Conservation (phyloP, 495 filamentous ascomycete species). For the Podospora tetraspora region DNA sequence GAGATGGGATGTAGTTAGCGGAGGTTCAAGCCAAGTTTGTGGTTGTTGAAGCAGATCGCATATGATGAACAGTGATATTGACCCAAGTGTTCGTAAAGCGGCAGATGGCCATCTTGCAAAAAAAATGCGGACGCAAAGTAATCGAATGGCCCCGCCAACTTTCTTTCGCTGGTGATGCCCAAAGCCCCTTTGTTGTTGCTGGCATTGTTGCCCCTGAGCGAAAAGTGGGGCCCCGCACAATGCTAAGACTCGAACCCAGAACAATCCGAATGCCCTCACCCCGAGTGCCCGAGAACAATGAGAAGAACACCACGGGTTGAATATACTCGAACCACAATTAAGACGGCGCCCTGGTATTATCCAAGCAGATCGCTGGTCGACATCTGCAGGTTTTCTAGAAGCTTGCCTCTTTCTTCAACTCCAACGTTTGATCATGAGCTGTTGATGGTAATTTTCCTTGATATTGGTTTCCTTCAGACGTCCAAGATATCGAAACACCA, state of each 20-base stretch:
- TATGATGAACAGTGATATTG: background rate
- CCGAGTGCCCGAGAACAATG: constrained; percentile 20
- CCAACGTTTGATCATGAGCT: background rate
- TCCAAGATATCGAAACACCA: background rate
- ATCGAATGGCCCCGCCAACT: background rate
- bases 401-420: background rate
- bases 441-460: background rate
- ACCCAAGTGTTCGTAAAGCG: background rate
- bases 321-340: constrained; percentile 1
- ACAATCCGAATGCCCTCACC: constrained; percentile 20
- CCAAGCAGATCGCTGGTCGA: background rate
- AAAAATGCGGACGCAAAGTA: background rate
- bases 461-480: background rate
- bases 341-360: background rate
- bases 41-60: background rate
- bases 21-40: background rate
- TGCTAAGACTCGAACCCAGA: background rate
- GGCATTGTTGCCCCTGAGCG: background rate
- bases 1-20: background rate
- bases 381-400: background rate
- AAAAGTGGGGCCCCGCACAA: constrained; percentile 6
- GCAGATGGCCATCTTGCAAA: background rate
- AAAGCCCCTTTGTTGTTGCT: background rate
- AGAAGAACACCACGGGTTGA: constrained; percentile 9
- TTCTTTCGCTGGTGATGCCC: background rate